Conservation (phyloP, 2,329 filamentous ascomycete species). For the Mycosphaerelloides madeirae region DNA sequence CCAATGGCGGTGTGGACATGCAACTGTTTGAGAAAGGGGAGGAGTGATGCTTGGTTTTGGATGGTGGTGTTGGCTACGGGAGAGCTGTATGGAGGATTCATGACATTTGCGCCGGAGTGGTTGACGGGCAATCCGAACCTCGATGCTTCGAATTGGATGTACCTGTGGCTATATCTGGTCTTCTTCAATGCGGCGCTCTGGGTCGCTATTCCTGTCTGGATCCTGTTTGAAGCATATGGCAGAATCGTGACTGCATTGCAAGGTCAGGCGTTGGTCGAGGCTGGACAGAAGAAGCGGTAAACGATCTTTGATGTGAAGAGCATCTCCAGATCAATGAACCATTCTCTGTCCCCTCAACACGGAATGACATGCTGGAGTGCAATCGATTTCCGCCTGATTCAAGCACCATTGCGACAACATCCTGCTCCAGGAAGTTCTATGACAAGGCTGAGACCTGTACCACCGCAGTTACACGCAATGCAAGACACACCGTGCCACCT, state of each 20-base stretch:
- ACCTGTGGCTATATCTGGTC: conserved; percentile 58
- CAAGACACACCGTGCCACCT: too few species aligned
- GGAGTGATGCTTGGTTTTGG: conserved; percentile 49
- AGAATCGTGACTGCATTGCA: conserved; percentile 30
- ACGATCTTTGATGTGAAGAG: too few species aligned
- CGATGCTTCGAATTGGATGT: conserved; percentile 57
- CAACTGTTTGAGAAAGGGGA: conserved; percentile 37
- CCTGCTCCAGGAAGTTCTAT: too few species aligned
- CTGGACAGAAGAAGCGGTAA: conserved; percentile 16
- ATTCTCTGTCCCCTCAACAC: too few species aligned
- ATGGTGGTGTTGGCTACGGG: conserved; percentile 57
- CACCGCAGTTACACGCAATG: too few species aligned
- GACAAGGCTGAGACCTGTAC: too few species aligned
- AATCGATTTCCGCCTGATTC: too few species aligned
- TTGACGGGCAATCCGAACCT: conserved; percentile 54
- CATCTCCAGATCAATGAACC: too few species aligned
- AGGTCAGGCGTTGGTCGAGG: conserved; percentile 6
- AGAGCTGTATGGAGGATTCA: conserved; percentile 61
- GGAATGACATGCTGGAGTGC: too few species aligned
- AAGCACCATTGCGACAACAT: too few species aligned
- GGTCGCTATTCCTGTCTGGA: conserved; percentile 57
- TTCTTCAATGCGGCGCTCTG: conserved; percentile 60
- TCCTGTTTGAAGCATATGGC: conserved; percentile 49
- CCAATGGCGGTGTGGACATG: conserved; percentile 57
- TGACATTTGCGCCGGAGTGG: conserved; percentile 65